These are phyloP conservation scores for Fusarium sp. DNA, from an alignment of 2,329 filamentous ascomycete species.

Conservation along the genomic window DNA sequence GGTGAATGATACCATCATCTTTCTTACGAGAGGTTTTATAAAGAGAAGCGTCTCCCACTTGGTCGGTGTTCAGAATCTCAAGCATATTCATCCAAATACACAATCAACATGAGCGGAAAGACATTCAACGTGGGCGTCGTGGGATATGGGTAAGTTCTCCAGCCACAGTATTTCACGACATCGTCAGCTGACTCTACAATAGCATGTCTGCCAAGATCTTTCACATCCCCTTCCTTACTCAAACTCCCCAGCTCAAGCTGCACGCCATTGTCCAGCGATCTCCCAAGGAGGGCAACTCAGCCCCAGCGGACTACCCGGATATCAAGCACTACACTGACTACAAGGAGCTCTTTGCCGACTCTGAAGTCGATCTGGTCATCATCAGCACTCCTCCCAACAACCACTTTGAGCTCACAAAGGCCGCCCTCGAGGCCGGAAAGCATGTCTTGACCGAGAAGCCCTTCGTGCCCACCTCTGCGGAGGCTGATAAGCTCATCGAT, in stretches of 20 bases:
- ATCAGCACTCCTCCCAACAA: constrained; percentile 79
- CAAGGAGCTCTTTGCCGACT: constrained; percentile 74
- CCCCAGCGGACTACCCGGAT: constrained; percentile 75
- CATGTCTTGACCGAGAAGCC: constrained; percentile 88
- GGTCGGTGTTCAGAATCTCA: not conserved
- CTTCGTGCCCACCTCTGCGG: constrained; percentile 78
- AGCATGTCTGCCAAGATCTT: constrained; percentile 81
- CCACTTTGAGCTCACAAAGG: constrained; percentile 75
- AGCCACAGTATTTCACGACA: constrained; percentile 20
- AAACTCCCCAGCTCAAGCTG: constrained; percentile 74
- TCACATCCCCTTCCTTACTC: constrained; percentile 82
- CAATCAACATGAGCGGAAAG: constrained; percentile 53
- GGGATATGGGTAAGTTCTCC: constrained; percentile 62
- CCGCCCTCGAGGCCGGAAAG: constrained; percentile 77
- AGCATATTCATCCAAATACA: not conserved
- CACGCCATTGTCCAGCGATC: constrained; percentile 82
- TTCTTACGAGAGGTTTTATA: constrained; percentile 14
- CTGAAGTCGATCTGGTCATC: constrained; percentile 76
- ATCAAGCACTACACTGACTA: constrained; percentile 74
- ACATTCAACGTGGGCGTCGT: constrained; percentile 65
- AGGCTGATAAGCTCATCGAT: constrained; percentile 73
- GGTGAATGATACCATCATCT: constrained; percentile 15
- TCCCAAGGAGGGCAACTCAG: constrained; percentile 74
- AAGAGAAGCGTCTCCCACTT: not conserved
- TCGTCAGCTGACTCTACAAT: constrained; percentile 35